A percentile compares a stretch with the other conserved stretches of the same genome.
These are phyloP conservation scores for Cenchrus fungigraminus DNA, from an alignment of 176 grass and related monocot genomes.

Conservation along the genomic window DNA sequence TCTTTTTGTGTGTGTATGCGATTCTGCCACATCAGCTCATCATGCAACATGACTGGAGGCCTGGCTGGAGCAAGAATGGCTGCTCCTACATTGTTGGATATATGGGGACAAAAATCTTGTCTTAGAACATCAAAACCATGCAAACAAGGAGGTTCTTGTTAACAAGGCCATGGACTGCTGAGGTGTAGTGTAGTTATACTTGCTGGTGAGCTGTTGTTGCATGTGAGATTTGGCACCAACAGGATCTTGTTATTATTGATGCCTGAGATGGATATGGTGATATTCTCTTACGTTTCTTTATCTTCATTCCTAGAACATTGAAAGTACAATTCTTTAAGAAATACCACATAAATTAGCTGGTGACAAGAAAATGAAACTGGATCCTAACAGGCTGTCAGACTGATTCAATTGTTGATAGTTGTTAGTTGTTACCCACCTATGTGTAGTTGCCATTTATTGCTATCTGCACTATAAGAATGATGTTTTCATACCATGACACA, in stretches of 20 bases:
- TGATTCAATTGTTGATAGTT: neutral
- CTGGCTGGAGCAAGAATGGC: conserved; percentile 25
- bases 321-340: neutral
- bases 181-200: conserved; percentile 18
- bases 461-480: conserved; percentile 1
- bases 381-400: neutral
- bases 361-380: conserved; percentile 4
- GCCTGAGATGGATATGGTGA: neutral
- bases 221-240: conserved; percentile 8
- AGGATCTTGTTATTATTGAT: conserved; percentile 9
- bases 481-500: conserved; percentile 6
- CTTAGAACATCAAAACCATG: conserved; percentile 21
- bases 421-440: neutral
- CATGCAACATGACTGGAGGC: conserved; percentile 28
- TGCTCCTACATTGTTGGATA: conserved; percentile 26
- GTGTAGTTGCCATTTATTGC: neutral
- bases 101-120: conserved; percentile 17
- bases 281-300: neutral
- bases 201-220: conserved; percentile 5
- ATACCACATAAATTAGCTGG: neutral
- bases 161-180: neutral
- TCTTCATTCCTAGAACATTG: neutral
- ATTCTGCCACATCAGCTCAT: neutral
- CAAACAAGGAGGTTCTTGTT: conserved; percentile 27
- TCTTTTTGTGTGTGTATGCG: neutral